Percentiles rank a stretch among this genome's conserved stretches.
Conservation (phyloP, 768 basidiomycete species). For the Lactarius tabidus region DNA sequence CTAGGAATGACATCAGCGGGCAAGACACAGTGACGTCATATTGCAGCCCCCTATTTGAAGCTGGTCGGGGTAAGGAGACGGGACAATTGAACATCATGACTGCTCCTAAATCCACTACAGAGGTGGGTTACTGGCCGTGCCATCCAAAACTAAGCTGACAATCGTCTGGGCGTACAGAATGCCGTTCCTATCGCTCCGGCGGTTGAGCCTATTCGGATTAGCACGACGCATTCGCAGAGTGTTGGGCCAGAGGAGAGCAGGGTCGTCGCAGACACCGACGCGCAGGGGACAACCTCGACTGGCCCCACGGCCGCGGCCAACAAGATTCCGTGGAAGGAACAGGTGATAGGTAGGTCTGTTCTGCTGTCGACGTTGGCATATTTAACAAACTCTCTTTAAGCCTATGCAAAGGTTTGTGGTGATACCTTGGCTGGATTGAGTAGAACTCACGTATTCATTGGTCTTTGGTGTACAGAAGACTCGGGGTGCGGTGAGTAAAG, state of each 20-base stretch:
- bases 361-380: neutral
- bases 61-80: too few relatives aligned
- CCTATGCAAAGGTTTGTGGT: conserved; percentile 20
- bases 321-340: conserved; percentile 54
- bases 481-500: conserved; percentile 19
- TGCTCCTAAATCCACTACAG: too few relatives aligned
- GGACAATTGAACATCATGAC: too few relatives aligned
- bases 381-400: neutral
- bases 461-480: conserved; percentile 9
- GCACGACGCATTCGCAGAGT: neutral
- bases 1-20: too few relatives aligned
- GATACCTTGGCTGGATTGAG: neutral
- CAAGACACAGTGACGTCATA: too few relatives aligned
- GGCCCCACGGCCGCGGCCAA: conserved; percentile 20
- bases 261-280: conserved; percentile 31
- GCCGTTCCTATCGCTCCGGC: neutral
- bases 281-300: conserved; percentile 21
- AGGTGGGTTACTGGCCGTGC: too few relatives aligned
- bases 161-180: neutral
- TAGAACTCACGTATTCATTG: neutral
- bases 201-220: neutral
- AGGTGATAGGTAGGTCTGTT: conserved; percentile 45
- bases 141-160: neutral
- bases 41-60: too few relatives aligned
- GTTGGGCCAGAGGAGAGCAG: conserved; percentile 33